Conservation (phyloP, 306 rosid species). For the Abrus precatorius region DNA sequence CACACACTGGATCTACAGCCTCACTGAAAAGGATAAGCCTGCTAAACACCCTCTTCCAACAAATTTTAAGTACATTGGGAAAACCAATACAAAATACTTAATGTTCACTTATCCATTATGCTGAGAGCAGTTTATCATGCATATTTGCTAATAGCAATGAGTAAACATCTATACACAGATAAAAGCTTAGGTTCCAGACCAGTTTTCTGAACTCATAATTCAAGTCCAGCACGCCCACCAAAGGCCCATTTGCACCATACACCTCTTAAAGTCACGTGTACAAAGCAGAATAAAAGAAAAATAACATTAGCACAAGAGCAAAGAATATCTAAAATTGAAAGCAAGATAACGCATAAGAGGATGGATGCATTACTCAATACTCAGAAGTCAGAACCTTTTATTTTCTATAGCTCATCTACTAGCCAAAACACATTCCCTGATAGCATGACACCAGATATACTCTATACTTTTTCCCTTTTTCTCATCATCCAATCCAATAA, state of each 20-base stretch:
- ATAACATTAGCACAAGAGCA: neutral
- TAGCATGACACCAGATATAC: slow-evolving; percentile 18
- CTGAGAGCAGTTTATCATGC: slow-evolving; percentile 14
- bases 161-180: neutral
- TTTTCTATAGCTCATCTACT: neutral
- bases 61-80: neutral
- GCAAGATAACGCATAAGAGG: slow-evolving; percentile 1
- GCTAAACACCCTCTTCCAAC: slow-evolving; percentile 11
- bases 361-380: neutral
- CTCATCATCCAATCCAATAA: neutral
- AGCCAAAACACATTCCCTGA: neutral
- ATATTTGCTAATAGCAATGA: neutral
- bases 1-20: neutral
- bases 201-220: neutral
- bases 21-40: neutral
- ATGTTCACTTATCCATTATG: neutral
- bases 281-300: neutral
- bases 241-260: neutral
- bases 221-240: neutral
- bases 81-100: neutral
- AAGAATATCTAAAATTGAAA: slow-evolving; percentile 10
- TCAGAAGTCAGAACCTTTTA: neutral
- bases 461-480: neutral
- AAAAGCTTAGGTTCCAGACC: neutral
- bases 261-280: neutral